These are phyloP conservation scores for Dothideomycetidae sp. DNA, from an alignment of 2,329 filamentous ascomycete species.

Conservation along the genomic window DNA sequence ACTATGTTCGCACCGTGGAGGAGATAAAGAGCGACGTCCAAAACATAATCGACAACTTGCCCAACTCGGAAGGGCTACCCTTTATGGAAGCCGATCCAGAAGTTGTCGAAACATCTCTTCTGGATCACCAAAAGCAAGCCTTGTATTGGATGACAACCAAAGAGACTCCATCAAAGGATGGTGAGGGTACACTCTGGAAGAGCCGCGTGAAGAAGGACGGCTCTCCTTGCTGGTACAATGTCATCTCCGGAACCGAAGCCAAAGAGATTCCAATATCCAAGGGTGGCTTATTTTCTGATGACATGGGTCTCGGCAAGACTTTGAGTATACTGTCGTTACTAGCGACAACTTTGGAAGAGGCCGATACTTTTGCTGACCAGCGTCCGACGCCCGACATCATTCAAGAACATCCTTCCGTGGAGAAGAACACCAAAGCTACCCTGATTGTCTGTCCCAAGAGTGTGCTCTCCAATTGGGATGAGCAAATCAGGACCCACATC, in stretches of 20 bases:
- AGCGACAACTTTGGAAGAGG: slow-evolving; percentile 47
- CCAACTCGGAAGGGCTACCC: slow-evolving; percentile 60
- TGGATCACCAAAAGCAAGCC: slow-evolving; percentile 81
- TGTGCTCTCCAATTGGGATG: slow-evolving; percentile 86
- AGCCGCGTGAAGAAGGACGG: slow-evolving; percentile 42
- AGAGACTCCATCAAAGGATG: slow-evolving; percentile 41
- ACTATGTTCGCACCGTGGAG: slow-evolving; percentile 53
- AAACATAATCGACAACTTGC: slow-evolving; percentile 74
- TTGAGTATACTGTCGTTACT: slow-evolving; percentile 73
- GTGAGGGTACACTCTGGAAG: slow-evolving; percentile 54
- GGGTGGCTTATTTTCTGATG: slow-evolving; percentile 36
- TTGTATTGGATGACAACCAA: slow-evolving; percentile 72
- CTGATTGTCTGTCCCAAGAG: slow-evolving; percentile 80
- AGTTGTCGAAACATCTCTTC: slow-evolving; percentile 51
- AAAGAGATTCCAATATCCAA: slow-evolving; percentile 24
- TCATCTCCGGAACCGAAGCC: slow-evolving; percentile 60
- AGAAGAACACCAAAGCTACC: slow-evolving; percentile 61
- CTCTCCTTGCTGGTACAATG: slow-evolving; percentile 56
- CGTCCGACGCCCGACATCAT: slow-evolving; percentile 32
- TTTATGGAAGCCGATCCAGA: slow-evolving; percentile 50
- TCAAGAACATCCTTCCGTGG: slow-evolving; percentile 27
- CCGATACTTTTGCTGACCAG: slow-evolving; percentile 45
- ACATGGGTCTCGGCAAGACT: slow-evolving; percentile 40
- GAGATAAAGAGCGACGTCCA: slow-evolving; percentile 76
- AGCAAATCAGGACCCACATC: slow-evolving; percentile 77